A percentile compares a stretch with the other conserved stretches of the same genome.
Conservation (phyloP, 2,329 filamentous ascomycete species). For the Trichophyton equinum region DNA sequence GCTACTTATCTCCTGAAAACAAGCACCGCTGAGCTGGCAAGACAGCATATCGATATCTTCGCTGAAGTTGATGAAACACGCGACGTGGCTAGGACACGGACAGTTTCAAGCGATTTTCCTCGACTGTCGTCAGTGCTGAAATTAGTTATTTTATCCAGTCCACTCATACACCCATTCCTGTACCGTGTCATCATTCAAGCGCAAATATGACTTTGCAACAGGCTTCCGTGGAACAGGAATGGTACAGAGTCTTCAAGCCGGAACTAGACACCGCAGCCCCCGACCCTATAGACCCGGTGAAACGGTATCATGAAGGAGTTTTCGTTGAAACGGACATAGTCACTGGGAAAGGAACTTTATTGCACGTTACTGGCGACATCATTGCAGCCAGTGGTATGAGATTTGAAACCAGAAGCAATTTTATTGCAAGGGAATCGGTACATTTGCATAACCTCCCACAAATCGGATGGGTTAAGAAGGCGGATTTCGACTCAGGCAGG, state of each 20-base stretch:
- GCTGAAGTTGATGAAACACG: too few species aligned
- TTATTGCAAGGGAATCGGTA: not conserved
- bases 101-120: too few species aligned
- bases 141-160: too few species aligned
- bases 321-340: slow-evolving; percentile 9
- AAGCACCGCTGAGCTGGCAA: too few species aligned
- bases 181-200: too few species aligned
- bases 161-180: too few species aligned
- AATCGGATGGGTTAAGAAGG: slow-evolving; percentile 10
- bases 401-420: slow-evolving; percentile 7
- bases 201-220: too few species aligned
- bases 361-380: slow-evolving; percentile 13
- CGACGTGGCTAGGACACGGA: too few species aligned
- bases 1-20: too few species aligned
- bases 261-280: slow-evolving; percentile 10
- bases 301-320: slow-evolving; percentile 12
- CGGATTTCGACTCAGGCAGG: slow-evolving; percentile 10
- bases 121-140: too few species aligned
- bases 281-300: slow-evolving; percentile 11
- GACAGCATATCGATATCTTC: too few species aligned
- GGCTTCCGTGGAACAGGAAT: not conserved
- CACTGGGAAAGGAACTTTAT: slow-evolving; percentile 6
- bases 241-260: slow-evolving; percentile 10
- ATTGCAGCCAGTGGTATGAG: slow-evolving; percentile 9
- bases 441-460: slow-evolving; percentile 8